Percentiles rank a stretch among this genome's conserved stretches.
Evolutionary conservation across 2,329 filamentous ascomycete species (phyloP).

Genomic region (Cadophora sp.): DNA sequence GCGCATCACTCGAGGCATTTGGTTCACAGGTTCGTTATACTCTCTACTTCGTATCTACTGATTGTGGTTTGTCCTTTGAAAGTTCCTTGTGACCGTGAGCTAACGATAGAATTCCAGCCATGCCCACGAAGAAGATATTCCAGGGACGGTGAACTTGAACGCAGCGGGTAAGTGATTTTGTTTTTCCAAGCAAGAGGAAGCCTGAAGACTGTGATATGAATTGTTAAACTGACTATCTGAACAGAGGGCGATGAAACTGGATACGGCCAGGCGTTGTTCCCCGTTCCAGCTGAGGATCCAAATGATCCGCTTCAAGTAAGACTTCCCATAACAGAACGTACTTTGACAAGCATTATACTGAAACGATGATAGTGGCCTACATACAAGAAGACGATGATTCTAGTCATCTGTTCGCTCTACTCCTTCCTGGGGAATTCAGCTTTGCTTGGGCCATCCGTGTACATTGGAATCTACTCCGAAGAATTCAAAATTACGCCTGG

Average conservation of each 20-base stretch:
- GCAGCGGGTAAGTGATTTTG: constrained; percentile 43
- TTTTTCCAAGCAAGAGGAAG: not conserved
- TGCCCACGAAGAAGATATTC: constrained; percentile 61
- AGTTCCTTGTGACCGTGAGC: not conserved
- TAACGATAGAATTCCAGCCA: constrained; percentile 48
- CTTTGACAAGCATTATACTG: not conserved
- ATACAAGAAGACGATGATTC: constrained; percentile 62
- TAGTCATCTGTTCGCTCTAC: constrained; percentile 59
- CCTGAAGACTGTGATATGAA: not conserved
- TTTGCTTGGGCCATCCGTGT: constrained; percentile 62
- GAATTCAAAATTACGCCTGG: constrained; percentile 58
- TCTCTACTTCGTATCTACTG: not conserved
- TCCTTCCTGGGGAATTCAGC: constrained; percentile 65
- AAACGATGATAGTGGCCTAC: constrained; percentile 53
- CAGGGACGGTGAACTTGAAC: constrained; percentile 61
- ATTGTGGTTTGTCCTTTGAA: no score
- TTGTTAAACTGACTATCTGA: not conserved
- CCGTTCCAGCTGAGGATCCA: constrained; percentile 65
- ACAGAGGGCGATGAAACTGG: constrained; percentile 64
- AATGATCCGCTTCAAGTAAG: constrained; percentile 63
- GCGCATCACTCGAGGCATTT: constrained; percentile 16
- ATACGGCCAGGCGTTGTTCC: constrained; percentile 65
- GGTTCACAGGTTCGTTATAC: constrained; percentile 20
- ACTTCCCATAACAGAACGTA: not conserved
- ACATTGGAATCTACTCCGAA: constrained; percentile 60